These are phyloP conservation scores for Chlamydomonas sphaeroides DNA, from an alignment of 139 green algal genomes.

Conservation along the genomic window DNA sequence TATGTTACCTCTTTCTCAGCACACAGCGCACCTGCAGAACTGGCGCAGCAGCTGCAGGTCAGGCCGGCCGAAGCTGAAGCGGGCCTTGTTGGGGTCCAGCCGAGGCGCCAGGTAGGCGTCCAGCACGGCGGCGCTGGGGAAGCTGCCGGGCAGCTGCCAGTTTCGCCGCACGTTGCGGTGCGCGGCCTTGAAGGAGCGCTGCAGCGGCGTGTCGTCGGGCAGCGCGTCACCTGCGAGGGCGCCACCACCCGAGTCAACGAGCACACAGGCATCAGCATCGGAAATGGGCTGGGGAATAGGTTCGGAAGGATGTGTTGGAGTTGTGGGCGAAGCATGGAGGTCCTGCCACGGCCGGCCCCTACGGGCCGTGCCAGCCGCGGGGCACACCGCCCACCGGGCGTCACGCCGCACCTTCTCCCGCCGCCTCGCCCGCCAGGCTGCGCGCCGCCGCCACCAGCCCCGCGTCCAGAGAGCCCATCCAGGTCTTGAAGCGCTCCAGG, in stretches of 20 bases:
- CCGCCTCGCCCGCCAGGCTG: slow-evolving; percentile 18
- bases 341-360: no score
- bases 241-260: no score
- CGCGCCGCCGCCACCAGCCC: slow-evolving; percentile 36
- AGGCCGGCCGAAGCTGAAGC: slow-evolving; percentile 78
- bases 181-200: slow-evolving; percentile 71
- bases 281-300: no score
- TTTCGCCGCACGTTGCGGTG: slow-evolving; percentile 68
- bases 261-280: no score
- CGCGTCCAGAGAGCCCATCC: slow-evolving; percentile 71
- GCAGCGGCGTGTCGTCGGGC: slow-evolving; percentile 34
- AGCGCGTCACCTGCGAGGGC: slow-evolving; percentile 2
- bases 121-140: slow-evolving; percentile 75
- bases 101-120: slow-evolving; percentile 63
- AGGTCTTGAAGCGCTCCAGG: slow-evolving; percentile 69
- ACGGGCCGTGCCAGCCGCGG: no score
- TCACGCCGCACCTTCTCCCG: slow-evolving; percentile 27
- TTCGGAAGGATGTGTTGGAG: no score
- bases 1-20: no score
- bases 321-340: no score
- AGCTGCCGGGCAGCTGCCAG: slow-evolving; percentile 83
- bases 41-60: slow-evolving; percentile 76
- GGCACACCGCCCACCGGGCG: no score
- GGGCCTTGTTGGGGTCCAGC: slow-evolving; percentile 62
- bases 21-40: slow-evolving; percentile 74